phyloP scores from a whole-genome alignment of 176 grass and related monocot species.

The Zizania latifolia region DNA sequence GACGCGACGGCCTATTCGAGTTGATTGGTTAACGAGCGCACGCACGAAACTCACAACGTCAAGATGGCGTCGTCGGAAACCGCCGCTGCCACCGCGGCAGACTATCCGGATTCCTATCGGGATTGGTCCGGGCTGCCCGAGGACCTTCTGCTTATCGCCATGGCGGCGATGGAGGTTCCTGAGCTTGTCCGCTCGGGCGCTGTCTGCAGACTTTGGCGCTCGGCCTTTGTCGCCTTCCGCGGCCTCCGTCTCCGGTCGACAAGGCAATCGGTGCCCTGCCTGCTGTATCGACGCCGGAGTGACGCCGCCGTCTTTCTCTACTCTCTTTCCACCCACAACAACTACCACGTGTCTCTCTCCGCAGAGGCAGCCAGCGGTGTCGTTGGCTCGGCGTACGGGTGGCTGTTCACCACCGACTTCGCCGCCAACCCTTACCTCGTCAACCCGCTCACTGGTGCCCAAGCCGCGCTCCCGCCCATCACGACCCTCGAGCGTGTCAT shows the following conservation, averaged over 20 bases:
- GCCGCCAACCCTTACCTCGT: conserved; percentile 14
- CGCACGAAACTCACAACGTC: too few species aligned
- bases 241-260: background rate
- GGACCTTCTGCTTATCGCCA: background rate
- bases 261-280: background rate
- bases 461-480: conserved; percentile 1
- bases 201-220: background rate
- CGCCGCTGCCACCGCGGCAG: too few species aligned
- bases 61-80: too few species aligned
- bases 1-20: too few species aligned
- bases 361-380: background rate
- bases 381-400: conserved; percentile 5
- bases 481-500: background rate
- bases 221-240: conserved; percentile 6
- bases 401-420: conserved; percentile 9
- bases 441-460: conserved; percentile 20
- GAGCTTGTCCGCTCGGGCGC: background rate
- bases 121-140: conserved; percentile 14
- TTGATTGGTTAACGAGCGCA: too few species aligned
- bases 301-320: background rate
- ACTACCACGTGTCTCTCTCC: background rate
- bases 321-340: background rate
- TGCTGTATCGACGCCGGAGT: background rate
- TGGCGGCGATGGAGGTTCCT: background rate
- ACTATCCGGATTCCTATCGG: too few species aligned